phyloP scores from a whole-genome alignment of 345 rosid species.

The Sonneratia caseolaris region DNA sequence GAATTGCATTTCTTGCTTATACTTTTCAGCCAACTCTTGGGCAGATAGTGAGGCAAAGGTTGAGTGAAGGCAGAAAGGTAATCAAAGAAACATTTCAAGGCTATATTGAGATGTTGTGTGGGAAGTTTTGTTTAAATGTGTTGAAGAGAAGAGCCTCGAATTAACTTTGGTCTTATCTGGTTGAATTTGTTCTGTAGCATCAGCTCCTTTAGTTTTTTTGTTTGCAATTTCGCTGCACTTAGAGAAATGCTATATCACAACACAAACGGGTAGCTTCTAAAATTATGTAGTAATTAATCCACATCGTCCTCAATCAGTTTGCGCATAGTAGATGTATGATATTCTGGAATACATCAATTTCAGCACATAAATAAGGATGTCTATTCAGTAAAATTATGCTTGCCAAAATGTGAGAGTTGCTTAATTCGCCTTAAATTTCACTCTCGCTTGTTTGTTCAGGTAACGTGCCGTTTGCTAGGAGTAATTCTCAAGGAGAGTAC shows the following conservation, averaged over 20 bases:
- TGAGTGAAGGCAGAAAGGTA: constrained; percentile 94
- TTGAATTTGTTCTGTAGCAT: not conserved
- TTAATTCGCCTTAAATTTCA: not conserved
- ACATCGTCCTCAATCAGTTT: not conserved
- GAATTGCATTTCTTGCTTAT: not conserved
- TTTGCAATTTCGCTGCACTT: too few relatives aligned
- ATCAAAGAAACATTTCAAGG: constrained; percentile 4
- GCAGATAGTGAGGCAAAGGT: constrained; percentile 74
- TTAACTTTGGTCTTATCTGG: not conserved
- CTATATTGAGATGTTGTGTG: not conserved
- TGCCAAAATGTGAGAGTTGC: not conserved
- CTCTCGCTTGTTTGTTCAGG: constrained; percentile 29
- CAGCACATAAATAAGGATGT: not conserved
- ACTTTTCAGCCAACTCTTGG: constrained; percentile 63
- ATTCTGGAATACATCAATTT: too few relatives aligned
- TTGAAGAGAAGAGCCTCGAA: not conserved
- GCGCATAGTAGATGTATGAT: not conserved
- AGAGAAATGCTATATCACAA: too few relatives aligned
- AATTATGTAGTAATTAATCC: not conserved
- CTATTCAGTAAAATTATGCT: not conserved
- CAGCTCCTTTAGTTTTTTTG: not conserved
- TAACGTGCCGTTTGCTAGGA: constrained; percentile 89
- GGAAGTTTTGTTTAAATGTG: not conserved
- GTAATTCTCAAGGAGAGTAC: constrained; percentile 78
- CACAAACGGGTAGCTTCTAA: too few relatives aligned